Percentiles rank a stretch among this genome's conserved stretches.
phyloP scores from a whole-genome alignment of 2,329 filamentous ascomycete genomes.

The Alternaria longipes region DNA sequence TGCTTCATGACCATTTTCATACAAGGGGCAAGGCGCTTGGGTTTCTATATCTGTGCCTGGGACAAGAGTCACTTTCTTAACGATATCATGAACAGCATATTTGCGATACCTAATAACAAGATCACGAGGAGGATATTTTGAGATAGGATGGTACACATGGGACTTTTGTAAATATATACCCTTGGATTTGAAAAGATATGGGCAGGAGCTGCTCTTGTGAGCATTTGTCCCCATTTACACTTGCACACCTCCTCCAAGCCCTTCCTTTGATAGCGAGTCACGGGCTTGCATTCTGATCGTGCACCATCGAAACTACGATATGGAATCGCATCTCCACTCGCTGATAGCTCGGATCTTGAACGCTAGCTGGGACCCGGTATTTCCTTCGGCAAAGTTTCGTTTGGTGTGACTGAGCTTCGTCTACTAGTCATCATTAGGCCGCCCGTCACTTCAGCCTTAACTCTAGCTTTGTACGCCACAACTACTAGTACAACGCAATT shows the following conservation, averaged over 20 bases:
- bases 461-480: neutral
- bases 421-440: slow-evolving; percentile 3
- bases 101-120: slow-evolving; percentile 8
- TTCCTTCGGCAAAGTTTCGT: slow-evolving; percentile 1
- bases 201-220: neutral
- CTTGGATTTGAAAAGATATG: slow-evolving; percentile 1
- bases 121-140: neutral
- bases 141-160: neutral
- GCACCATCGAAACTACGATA: neutral
- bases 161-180: slow-evolving; percentile 14
- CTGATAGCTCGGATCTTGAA: neutral
- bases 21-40: slow-evolving; percentile 6
- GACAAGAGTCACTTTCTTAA: slow-evolving; percentile 1
- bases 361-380: neutral
- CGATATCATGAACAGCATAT: slow-evolving; percentile 19
- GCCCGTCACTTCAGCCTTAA: slow-evolving; percentile 3
- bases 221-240: neutral
- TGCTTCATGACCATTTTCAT: neutral
- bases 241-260: neutral
- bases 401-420: neutral
- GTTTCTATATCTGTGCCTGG: neutral
- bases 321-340: neutral
- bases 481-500: neutral
- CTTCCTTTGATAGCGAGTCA: neutral
- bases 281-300: neutral